Percentiles rank a stretch among this genome's conserved stretches.
Evolutionary conservation across 805 yeast genomes (phyloP).

Genomic region (Cyberlindnera euphorbiae): DNA sequence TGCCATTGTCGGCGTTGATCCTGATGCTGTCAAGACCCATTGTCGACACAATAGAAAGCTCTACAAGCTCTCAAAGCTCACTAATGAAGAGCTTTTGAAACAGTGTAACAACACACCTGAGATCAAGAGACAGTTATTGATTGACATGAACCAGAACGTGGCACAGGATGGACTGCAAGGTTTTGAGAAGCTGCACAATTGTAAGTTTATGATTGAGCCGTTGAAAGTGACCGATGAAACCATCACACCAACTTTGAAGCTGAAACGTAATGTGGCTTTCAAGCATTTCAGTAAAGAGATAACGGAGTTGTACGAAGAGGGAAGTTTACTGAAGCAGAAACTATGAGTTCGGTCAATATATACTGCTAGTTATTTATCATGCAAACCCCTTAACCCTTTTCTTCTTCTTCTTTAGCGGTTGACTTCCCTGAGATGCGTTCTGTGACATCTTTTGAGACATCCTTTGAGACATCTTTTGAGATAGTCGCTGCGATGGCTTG

Average conservation of each 20-base stretch:
- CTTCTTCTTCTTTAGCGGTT: conserved; percentile 14
- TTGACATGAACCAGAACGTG: conserved; percentile 36
- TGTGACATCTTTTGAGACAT: conserved; percentile 3
- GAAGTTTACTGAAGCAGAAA: conserved; percentile 23
- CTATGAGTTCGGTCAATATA: conserved; percentile 4
- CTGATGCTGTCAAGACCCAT: conserved; percentile 24
- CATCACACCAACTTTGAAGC: conserved; percentile 63
- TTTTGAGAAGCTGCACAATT: conserved; percentile 58
- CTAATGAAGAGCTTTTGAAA: conserved; percentile 11
- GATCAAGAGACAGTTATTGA: conserved; percentile 29
- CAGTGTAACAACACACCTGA: conserved; percentile 14
- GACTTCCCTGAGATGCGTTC: neutral
- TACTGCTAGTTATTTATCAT: neutral
- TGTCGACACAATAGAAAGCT: conserved; percentile 9
- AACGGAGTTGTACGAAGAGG: conserved; percentile 45
- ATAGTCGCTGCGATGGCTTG: conserved; percentile 4
- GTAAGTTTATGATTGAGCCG: conserved; percentile 51
- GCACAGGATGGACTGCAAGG: conserved; percentile 41
- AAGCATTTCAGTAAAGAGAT: conserved; percentile 38
- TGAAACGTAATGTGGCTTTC: conserved; percentile 44
- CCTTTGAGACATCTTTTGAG: conserved; percentile 7
- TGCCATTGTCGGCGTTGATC: conserved; percentile 51
- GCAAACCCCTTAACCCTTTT: conserved; percentile 22
- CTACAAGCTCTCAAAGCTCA: conserved; percentile 5
- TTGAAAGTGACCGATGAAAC: conserved; percentile 55